A percentile compares a stretch with the other conserved stretches of the same genome.
These are phyloP conservation scores for Biscogniauxia sp. DNA, from an alignment of 2,329 filamentous ascomycete species.

Conservation along the genomic window DNA sequence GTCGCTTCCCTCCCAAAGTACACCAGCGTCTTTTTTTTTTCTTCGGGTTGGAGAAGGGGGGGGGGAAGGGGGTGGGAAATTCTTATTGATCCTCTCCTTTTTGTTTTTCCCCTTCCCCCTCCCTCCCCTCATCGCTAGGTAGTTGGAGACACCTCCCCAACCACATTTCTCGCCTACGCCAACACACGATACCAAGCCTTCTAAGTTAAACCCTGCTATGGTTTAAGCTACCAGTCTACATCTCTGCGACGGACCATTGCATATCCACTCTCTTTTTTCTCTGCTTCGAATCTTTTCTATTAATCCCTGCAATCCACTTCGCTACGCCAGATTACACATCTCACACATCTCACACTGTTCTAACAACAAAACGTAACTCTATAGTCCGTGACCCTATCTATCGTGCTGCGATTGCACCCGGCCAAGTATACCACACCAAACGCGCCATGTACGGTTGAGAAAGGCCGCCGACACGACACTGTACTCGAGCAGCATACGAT, in stretches of 20 bases:
- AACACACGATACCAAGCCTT: background rate
- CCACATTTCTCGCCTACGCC: background rate
- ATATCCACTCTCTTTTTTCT: background rate
- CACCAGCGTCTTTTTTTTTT: slow-evolving; percentile 4
- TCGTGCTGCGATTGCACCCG: background rate
- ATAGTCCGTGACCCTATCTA: background rate
- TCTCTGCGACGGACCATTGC: background rate
- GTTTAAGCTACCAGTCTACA: background rate
- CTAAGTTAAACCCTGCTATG: background rate
- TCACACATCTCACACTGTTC: background rate
- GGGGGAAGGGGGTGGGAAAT: background rate
- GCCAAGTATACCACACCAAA: slow-evolving; percentile 3
- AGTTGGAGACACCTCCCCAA: background rate
- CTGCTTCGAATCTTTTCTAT: background rate
- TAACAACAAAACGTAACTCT: background rate
- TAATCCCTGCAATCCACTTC: background rate
- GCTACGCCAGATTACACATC: no score
- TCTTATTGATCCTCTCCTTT: background rate
- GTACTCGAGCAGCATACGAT: slow-evolving; percentile 10
- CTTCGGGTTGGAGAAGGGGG: background rate
- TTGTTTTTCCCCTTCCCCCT: no score
- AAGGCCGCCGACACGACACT: background rate
- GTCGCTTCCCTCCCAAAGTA: slow-evolving; percentile 9
- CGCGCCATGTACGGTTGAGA: slow-evolving; percentile 13
- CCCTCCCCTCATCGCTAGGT: background rate